Evolutionary conservation across 768 basidiomycete genomes (phyloP).

Genomic region (Pholiota conissans): DNA sequence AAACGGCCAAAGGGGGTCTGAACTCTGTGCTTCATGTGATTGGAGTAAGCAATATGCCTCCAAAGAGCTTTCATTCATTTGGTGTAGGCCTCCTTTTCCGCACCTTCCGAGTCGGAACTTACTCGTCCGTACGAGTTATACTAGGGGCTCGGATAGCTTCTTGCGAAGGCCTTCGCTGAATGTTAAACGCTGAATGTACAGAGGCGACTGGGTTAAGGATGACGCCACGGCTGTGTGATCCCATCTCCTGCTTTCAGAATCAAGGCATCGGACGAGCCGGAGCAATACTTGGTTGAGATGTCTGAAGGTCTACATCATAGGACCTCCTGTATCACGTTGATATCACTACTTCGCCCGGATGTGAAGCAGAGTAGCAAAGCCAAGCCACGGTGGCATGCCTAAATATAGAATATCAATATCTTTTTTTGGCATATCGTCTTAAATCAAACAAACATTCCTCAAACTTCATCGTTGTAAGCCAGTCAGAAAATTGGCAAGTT

Average conservation of each 20-base stretch:
- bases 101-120: slow-evolving; percentile 1
- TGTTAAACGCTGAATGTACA: not conserved
- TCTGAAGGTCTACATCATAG: not conserved
- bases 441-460: not conserved
- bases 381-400: not conserved
- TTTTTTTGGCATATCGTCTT: not conserved
- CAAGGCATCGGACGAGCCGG: not conserved
- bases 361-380: not conserved
- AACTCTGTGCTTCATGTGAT: not conserved
- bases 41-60: not conserved
- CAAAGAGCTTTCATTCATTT: not conserved
- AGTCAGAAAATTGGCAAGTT: not conserved
- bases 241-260: not conserved
- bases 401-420: not conserved
- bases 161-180: not conserved
- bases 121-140: not conserved
- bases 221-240: not conserved
- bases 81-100: not conserved
- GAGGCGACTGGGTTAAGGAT: not conserved
- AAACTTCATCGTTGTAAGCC: not conserved
- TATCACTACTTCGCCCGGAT: not conserved
- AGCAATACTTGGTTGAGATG: not conserved
- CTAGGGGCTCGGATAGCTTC: not conserved
- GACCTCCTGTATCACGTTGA: not conserved
- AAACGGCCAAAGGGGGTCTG: not conserved